Conservation (phyloP, 2,329 filamentous ascomycete species). For the Dothideomycetidae sp. region DNA sequence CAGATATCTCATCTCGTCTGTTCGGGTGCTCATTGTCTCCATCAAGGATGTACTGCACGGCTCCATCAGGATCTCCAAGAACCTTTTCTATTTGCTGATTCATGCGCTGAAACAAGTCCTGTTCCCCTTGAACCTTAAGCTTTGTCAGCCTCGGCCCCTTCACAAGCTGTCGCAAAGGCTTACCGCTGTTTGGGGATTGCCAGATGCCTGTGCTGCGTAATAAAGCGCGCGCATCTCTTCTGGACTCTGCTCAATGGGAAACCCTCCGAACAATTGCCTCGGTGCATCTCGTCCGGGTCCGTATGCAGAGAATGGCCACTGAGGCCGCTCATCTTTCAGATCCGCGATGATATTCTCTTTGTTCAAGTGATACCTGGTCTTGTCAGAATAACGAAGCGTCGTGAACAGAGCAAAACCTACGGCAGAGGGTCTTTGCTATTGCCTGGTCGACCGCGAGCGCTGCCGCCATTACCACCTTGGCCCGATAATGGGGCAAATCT, state of each 20-base stretch:
- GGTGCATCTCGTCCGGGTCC: conserved; percentile 64
- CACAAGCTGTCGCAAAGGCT: conserved; percentile 13
- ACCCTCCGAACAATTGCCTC: conserved; percentile 69
- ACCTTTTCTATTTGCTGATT: conserved; percentile 59
- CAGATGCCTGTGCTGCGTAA: conserved; percentile 49
- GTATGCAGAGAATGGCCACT: conserved; percentile 80
- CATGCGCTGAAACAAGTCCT: conserved; percentile 48
- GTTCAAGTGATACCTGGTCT: conserved; percentile 39
- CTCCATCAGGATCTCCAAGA: conserved; percentile 54
- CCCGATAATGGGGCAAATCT: conserved; percentile 42
- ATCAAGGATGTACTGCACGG: conserved; percentile 53
- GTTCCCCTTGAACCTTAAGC: conserved; percentile 38
- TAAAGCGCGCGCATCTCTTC: conserved; percentile 70
- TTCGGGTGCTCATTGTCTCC: conserved; percentile 61
- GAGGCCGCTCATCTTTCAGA: conserved; percentile 54
- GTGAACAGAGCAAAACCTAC: conserved; percentile 11
- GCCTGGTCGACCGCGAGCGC: conserved; percentile 5
- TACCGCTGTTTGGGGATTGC: conserved; percentile 44
- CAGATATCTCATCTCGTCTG: conserved; percentile 48
- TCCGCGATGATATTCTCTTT: conserved; percentile 49
- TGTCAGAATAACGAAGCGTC: conserved; percentile 13
- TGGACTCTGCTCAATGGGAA: conserved; percentile 65
- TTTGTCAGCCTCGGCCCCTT: neutral
- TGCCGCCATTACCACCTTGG: conserved; percentile 19
- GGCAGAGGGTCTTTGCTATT: conserved; percentile 5